Evolutionary conservation across 768 basidiomycete species (phyloP).

Genomic region (Russula olivacea): DNA sequence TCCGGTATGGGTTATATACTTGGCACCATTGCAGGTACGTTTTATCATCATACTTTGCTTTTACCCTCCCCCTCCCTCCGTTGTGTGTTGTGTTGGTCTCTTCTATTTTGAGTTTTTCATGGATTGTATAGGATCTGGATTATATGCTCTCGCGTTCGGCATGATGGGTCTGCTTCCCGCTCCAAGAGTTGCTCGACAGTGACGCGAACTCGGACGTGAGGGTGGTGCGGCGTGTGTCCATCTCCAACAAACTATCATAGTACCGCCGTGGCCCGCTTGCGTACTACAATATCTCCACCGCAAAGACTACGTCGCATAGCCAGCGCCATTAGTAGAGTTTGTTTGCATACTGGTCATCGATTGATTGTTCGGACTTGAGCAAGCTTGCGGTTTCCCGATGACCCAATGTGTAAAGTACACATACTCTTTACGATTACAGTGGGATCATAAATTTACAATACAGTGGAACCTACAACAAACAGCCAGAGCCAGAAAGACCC

Average conservation of each 20-base stretch:
- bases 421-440: conserved; percentile 1
- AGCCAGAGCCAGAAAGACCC: neutral
- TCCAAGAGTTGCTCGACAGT: conserved; percentile 33
- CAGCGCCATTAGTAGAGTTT: neutral
- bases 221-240: neutral
- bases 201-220: conserved; percentile 1
- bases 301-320: neutral
- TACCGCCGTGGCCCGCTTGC: neutral
- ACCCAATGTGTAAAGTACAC: neutral
- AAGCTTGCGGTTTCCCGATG: neutral
- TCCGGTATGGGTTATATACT: conserved; percentile 57
- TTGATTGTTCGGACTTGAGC: neutral
- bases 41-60: too few relatives aligned
- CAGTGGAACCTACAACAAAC: neutral
- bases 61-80: conserved; percentile 33
- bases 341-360: neutral
- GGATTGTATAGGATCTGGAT: conserved; percentile 47
- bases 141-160: conserved; percentile 70
- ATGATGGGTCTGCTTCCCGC: conserved; percentile 66
- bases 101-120: neutral
- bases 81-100: too few relatives aligned
- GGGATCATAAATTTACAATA: conserved; percentile 1
- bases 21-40: conserved; percentile 46
- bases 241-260: neutral
- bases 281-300: neutral